Evolutionary conservation across 805 yeast species (phyloP).

Genomic region (Myxozyma monticola): DNA sequence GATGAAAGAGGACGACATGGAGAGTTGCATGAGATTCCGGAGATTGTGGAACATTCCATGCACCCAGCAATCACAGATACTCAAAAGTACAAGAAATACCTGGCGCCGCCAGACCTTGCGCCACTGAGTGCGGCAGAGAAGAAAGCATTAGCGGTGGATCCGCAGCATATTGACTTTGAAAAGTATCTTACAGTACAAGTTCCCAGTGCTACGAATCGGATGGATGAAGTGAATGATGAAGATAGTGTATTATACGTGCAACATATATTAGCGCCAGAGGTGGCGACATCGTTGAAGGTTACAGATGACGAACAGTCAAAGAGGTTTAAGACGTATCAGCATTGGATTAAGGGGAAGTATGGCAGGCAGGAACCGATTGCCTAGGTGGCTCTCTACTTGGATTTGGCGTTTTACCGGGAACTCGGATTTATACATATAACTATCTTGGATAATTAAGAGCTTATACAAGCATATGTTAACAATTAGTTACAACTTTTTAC

Average conservation of each 20-base stretch:
- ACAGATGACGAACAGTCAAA: slow-evolving; percentile 23
- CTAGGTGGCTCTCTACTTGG: not conserved
- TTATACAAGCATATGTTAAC: no score
- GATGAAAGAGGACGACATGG: slow-evolving; percentile 8
- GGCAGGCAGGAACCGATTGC: not conserved
- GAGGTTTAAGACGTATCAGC: slow-evolving; percentile 22
- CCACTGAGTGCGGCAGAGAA: slow-evolving; percentile 20
- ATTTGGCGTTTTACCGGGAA: not conserved
- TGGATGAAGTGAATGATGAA: slow-evolving; percentile 16
- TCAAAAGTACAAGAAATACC: slow-evolving; percentile 29
- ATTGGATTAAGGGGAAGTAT: slow-evolving; percentile 23
- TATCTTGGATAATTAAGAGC: not conserved
- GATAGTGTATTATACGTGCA: slow-evolving; percentile 20
- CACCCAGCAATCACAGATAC: slow-evolving; percentile 29
- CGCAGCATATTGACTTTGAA: slow-evolving; percentile 40
- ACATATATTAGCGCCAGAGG: slow-evolving; percentile 22
- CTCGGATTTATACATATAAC: not conserved
- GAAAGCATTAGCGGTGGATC: slow-evolving; percentile 6
- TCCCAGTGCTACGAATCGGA: slow-evolving; percentile 13
- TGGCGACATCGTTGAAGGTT: slow-evolving; percentile 15
- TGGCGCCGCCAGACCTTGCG: slow-evolving; percentile 24
- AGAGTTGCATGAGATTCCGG: slow-evolving; percentile 13
- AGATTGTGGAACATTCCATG: slow-evolving; percentile 27
- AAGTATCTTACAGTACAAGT: slow-evolving; percentile 56
- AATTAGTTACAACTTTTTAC: no score